These are phyloP conservation scores for Hymenoscyphus fraxineus DNA, from an alignment of 2,329 filamentous ascomycete genomes.

Conservation along the genomic window DNA sequence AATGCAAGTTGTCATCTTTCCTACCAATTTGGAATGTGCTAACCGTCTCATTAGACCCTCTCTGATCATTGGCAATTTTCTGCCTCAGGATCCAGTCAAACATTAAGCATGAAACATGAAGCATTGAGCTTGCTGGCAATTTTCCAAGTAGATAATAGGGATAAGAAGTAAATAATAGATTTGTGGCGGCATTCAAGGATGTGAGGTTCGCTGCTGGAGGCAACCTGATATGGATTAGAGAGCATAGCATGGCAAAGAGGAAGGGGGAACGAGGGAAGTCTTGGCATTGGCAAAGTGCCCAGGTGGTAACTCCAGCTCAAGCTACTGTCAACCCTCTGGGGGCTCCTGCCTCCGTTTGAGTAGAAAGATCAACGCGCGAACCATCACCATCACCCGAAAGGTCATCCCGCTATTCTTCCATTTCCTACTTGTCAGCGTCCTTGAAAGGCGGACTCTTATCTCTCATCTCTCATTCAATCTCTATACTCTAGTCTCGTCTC, in stretches of 20 bases:
- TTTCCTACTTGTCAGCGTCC: not conserved
- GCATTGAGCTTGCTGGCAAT: not conserved
- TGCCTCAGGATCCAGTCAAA: constrained; percentile 58
- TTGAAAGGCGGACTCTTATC: not conserved
- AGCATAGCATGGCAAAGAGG: not conserved
- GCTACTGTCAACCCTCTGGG: not conserved
- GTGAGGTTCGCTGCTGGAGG: not conserved
- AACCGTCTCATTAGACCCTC: constrained; percentile 61
- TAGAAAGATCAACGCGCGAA: not conserved
- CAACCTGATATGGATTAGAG: not conserved
- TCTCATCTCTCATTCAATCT: not conserved
- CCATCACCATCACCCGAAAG: not conserved
- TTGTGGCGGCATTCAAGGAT: not conserved
- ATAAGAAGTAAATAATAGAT: constrained; percentile 7
- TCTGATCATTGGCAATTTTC: constrained; percentile 93
- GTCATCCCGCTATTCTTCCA: no score
- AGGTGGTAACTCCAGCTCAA: not conserved
- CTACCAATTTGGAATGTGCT: constrained; percentile 6
- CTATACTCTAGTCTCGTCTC: no score
- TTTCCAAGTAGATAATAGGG: constrained; percentile 13
- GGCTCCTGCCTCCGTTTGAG: not conserved
- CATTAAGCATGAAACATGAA: not conserved
- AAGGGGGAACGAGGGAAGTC: not conserved
- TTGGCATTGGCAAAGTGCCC: not conserved
- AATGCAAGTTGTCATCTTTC: constrained; percentile 62